Evolutionary conservation across 148 eudicot genomes (phyloP).

Genomic region (Cornus suecica): DNA sequence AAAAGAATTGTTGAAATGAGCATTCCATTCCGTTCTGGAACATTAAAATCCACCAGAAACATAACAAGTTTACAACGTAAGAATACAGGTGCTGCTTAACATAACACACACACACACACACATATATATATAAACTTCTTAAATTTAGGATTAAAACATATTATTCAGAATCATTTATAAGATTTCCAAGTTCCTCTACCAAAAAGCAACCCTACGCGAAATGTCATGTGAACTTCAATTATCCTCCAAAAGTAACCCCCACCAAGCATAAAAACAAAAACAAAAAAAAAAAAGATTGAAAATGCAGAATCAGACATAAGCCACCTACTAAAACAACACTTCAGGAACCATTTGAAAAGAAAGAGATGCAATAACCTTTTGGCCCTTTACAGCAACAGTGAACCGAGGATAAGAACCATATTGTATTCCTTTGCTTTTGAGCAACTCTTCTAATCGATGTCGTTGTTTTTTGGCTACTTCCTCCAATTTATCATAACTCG

Average conservation of each 20-base stretch:
- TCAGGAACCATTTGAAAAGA: not conserved
- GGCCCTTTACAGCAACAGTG: slow-evolving; percentile 83
- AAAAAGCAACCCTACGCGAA: not conserved
- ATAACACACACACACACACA: not conserved
- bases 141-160: not conserved
- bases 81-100: not conserved
- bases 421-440: slow-evolving; percentile 68
- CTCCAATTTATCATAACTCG: slow-evolving; percentile 61
- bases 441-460: slow-evolving; percentile 59
- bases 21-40: too few relatives aligned
- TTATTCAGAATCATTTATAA: not conserved
- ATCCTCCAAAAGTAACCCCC: not conserved
- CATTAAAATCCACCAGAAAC: not conserved
- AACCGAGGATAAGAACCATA: slow-evolving; percentile 84
- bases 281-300: not conserved
- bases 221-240: not conserved
- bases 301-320: slow-evolving; percentile 1
- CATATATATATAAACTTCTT: not conserved
- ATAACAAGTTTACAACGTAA: too few relatives aligned
- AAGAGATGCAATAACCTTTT: slow-evolving; percentile 50
- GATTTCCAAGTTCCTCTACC: not conserved
- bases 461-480: slow-evolving; percentile 76
- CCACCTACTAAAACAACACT: not conserved
- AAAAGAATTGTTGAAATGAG: too few relatives aligned
- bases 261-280: not conserved